phyloP scores from a whole-genome alignment of 352 stramenopile species.

The Stramenopiles sp. region DNA sequence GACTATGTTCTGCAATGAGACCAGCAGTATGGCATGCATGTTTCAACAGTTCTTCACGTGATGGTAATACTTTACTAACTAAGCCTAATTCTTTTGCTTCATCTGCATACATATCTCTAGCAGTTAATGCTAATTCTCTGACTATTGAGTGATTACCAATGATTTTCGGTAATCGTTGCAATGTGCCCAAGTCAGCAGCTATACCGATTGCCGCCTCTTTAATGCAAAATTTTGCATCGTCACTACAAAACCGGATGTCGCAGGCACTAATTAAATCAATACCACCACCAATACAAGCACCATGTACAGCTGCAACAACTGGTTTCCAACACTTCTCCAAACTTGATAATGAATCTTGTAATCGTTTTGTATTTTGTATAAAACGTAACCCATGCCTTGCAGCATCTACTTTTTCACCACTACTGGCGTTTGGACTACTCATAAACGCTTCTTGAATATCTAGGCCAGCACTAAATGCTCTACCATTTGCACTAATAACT shows the following conservation, averaged over 20 bases:
- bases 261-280: constrained; percentile 26
- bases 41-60: constrained; percentile 9
- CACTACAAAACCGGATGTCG: constrained; percentile 24
- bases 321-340: constrained; percentile 26
- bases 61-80: constrained; percentile 15
- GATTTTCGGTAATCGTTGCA: constrained; percentile 28
- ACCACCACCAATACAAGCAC: constrained; percentile 24
- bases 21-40: constrained; percentile 17
- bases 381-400: background rate
- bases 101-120: constrained; percentile 18
- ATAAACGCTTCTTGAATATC: constrained; percentile 10
- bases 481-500: constrained; percentile 22
- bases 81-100: constrained; percentile 23
- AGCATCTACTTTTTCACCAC: background rate
- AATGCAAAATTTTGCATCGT: constrained; percentile 25
- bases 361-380: constrained; percentile 9
- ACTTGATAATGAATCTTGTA: constrained; percentile 26
- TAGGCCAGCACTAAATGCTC: constrained; percentile 19
- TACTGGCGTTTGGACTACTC: background rate
- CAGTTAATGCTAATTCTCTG: constrained; percentile 27
- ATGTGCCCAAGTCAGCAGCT: constrained; percentile 28
- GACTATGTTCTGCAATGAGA: constrained; percentile 24
- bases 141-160: constrained; percentile 28
- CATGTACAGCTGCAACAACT: constrained; percentile 27
- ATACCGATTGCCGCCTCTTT: constrained; percentile 30